These are phyloP conservation scores for Fonsecaea multimorphosa DNA, from an alignment of 2,329 filamentous ascomycete species.

Conservation along the genomic window DNA sequence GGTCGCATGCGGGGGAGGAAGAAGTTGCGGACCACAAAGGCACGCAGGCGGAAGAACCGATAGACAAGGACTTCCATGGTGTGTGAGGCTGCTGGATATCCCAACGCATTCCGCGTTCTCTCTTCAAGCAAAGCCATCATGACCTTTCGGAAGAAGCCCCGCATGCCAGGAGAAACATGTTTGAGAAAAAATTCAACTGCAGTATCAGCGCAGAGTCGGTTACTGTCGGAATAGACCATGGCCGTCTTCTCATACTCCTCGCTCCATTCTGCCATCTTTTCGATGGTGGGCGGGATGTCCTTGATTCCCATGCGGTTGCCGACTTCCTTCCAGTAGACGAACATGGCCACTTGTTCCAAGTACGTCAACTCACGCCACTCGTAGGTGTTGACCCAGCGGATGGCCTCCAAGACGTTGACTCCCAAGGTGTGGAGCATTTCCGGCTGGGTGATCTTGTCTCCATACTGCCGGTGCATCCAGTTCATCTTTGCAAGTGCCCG, in stretches of 20 bases:
- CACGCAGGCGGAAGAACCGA: conserved; percentile 12
- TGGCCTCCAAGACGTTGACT: conserved; percentile 70
- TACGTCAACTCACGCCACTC: conserved; percentile 74
- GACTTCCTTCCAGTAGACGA: conserved; percentile 71
- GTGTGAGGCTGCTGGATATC: conserved; percentile 1
- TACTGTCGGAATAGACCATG: conserved; percentile 55
- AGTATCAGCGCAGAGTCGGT: conserved; percentile 1
- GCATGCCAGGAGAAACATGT: neutral
- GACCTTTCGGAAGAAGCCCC: neutral
- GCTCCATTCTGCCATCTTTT: conserved; percentile 51
- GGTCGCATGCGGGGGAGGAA: conserved; percentile 14
- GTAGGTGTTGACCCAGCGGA: conserved; percentile 65
- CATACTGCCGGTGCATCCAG: conserved; percentile 64
- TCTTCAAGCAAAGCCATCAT: conserved; percentile 8
- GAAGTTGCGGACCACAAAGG: conserved; percentile 14
- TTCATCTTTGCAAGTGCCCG: conserved; percentile 67
- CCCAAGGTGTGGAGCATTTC: conserved; percentile 70
- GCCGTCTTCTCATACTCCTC: conserved; percentile 62
- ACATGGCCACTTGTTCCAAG: conserved; percentile 70
- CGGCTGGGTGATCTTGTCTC: conserved; percentile 63
- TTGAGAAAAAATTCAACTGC: conserved; percentile 7
- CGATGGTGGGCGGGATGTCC: conserved; percentile 48
- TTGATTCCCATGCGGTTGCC: conserved; percentile 73
- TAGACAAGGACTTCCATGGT: conserved; percentile 10
- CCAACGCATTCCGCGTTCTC: neutral